Conservation (phyloP, 768 basidiomycete species). For the Russula emetica region DNA sequence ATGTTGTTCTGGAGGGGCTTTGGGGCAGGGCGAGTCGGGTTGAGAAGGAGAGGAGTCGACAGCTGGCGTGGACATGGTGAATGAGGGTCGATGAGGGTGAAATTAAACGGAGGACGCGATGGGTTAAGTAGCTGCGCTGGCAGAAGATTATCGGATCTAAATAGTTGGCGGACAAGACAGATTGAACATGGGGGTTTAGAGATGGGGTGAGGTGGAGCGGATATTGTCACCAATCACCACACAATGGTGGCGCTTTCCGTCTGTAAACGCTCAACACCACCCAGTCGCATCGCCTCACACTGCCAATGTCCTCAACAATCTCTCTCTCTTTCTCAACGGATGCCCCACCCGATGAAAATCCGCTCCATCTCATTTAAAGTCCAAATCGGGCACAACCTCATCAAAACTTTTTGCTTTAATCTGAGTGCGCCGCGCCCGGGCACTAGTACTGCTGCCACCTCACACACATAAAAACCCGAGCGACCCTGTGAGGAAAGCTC, state of each 20-base stretch:
- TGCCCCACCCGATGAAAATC: slow-evolving; percentile 4
- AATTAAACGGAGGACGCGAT: not conserved
- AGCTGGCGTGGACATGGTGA: slow-evolving; percentile 9
- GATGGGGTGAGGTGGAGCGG: not conserved
- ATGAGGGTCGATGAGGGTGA: not conserved
- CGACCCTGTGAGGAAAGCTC: not conserved
- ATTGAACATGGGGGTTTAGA: not conserved
- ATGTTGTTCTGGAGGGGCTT: slow-evolving; percentile 51
- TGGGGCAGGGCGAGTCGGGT: slow-evolving; percentile 21
- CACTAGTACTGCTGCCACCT: slow-evolving; percentile 6
- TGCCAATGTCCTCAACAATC: not conserved
- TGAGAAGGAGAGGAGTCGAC: slow-evolving; percentile 2
- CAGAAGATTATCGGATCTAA: slow-evolving; percentile 15
- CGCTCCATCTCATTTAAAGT: not conserved
- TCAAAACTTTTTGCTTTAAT: not conserved
- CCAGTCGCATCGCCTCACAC: not conserved
- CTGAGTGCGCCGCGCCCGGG: not conserved
- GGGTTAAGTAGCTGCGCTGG: slow-evolving; percentile 20
- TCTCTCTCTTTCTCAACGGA: not conserved
- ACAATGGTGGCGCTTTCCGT: too few species aligned
- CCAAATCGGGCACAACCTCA: slow-evolving; percentile 18
- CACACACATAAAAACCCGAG: not conserved
- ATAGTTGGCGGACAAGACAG: not conserved
- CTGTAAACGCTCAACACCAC: too few species aligned
- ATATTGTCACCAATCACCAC: not conserved